These are phyloP conservation scores for Neurospora terricola DNA, from an alignment of 495 filamentous ascomycete species.

Conservation along the genomic window DNA sequence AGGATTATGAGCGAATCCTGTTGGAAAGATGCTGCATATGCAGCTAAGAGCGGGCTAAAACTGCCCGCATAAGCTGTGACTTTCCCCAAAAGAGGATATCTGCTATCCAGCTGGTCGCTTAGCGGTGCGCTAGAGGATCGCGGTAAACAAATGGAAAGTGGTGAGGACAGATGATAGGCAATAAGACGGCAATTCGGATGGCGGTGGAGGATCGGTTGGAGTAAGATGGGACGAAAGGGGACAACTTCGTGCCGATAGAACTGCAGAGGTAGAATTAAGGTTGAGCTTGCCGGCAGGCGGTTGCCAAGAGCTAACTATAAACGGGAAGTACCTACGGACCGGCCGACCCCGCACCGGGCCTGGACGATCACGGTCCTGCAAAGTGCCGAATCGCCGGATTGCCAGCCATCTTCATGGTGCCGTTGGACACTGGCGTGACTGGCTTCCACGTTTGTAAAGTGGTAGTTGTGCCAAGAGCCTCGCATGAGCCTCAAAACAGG, in stretches of 20 bases:
- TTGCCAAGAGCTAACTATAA: neutral
- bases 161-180: neutral
- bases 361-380: neutral
- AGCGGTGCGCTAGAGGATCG: neutral
- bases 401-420: neutral
- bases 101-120: neutral
- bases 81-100: no score
- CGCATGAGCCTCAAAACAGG: neutral
- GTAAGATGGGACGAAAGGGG: neutral
- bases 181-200: neutral
- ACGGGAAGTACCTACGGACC: neutral
- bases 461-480: neutral
- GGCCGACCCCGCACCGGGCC: neutral
- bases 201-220: neutral
- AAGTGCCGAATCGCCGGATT: neutral
- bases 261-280: neutral
- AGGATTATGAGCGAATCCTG: no score
- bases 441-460: neutral
- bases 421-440: neutral
- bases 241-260: neutral
- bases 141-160: neutral
- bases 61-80: no score
- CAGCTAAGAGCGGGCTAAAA: no score
- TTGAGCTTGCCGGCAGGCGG: neutral
- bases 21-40: no score